These are phyloP conservation scores for Myxozyma monticola DNA, from an alignment of 805 yeast genomes.

Conservation along the genomic window DNA sequence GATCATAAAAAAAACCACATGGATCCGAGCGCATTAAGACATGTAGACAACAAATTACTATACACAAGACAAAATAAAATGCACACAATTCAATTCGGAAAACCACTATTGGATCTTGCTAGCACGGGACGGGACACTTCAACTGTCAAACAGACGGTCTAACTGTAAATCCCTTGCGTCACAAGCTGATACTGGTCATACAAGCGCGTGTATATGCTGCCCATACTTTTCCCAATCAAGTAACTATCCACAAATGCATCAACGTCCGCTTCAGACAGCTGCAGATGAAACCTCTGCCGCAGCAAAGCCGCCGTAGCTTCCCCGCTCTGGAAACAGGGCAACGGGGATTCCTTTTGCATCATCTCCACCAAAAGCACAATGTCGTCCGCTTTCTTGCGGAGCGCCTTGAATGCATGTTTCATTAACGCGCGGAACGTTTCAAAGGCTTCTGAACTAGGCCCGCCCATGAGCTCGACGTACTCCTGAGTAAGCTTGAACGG, in stretches of 20 bases:
- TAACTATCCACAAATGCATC: constrained; percentile 75
- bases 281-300: constrained; percentile 78
- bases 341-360: constrained; percentile 86
- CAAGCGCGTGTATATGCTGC: constrained; percentile 84
- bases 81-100: neutral
- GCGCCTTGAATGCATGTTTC: constrained; percentile 69
- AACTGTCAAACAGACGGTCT: neutral
- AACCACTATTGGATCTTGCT: neutral
- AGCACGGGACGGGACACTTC: neutral
- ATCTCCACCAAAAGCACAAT: constrained; percentile 82
- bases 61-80: neutral
- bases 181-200: constrained; percentile 94
- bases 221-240: constrained; percentile 76
- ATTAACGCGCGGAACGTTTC: constrained; percentile 60
- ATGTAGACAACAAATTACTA: too few relatives aligned
- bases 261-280: constrained; percentile 67
- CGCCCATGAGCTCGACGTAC: constrained; percentile 86
- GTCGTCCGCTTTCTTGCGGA: constrained; percentile 72
- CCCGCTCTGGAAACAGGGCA: constrained; percentile 92
- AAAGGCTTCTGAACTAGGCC: constrained; percentile 62
- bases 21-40: too few relatives aligned
- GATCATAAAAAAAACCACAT: too few relatives aligned
- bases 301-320: constrained; percentile 76
- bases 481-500: constrained; percentile 92
- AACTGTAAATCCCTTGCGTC: constrained; percentile 85